phyloP scores from a whole-genome alignment of 164 flowering plant species.

The Nymphaea colorata region DNA sequence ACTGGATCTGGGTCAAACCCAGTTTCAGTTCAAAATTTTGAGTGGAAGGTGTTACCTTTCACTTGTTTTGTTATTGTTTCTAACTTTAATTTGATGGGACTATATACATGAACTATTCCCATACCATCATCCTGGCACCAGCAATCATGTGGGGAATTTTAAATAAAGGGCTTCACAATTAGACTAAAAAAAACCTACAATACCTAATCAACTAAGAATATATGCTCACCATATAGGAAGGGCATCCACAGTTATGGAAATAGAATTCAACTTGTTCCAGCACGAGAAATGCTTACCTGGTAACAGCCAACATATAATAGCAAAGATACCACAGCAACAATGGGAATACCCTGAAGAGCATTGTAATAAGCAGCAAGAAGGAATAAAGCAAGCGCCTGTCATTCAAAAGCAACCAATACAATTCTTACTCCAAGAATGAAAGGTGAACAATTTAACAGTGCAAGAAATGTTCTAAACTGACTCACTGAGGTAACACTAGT shows the following conservation, averaged over 20 bases:
- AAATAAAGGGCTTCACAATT: no score
- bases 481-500: not conserved
- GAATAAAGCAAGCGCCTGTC: conserved; percentile 59
- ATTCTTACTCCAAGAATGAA: not conserved
- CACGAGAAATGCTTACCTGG: conserved; percentile 33
- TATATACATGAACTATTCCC: no score
- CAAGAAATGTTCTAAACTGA: not conserved
- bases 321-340: conserved; percentile 70
- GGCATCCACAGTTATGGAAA: not conserved
- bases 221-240: not conserved
- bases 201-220: not conserved
- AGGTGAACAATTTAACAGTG: not conserved
- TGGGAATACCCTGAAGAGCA: conserved; percentile 58
- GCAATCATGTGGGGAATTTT: no score
- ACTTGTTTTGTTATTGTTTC: no score
- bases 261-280: not conserved
- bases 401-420: conserved; percentile 1
- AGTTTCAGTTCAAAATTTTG: no score
- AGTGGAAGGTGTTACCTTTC: no score
- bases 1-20: no score
- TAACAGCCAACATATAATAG: conserved; percentile 91
- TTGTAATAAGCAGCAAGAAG: conserved; percentile 89
- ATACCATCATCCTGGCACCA: no score
- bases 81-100: no score
- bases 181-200: no score